Evolutionary conservation across 2,329 filamentous ascomycete genomes (phyloP).

Genomic region (Lachnellula cervina): DNA sequence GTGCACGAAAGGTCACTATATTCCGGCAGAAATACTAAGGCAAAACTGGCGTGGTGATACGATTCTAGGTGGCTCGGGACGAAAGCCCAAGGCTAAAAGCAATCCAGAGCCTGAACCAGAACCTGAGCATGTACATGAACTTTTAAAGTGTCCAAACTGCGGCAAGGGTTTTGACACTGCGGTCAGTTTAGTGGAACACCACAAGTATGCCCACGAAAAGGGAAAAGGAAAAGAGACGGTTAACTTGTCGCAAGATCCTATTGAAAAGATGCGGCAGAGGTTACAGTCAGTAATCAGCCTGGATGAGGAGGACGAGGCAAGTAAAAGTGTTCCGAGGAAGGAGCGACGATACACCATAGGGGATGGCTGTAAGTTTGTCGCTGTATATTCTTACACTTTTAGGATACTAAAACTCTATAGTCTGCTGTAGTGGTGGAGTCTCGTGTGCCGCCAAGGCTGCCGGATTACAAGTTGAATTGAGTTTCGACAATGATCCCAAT

Average conservation of each 20-base stretch:
- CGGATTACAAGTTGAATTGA: neutral
- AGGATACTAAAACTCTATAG: neutral
- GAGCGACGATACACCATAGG: neutral
- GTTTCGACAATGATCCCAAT: neutral
- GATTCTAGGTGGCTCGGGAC: neutral
- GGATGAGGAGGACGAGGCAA: neutral
- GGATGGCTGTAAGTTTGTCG: neutral
- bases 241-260: too few species aligned
- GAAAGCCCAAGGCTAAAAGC: neutral
- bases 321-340: too few species aligned
- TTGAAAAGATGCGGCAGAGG: neutral
- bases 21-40: neutral
- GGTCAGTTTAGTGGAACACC: too few species aligned
- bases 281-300: neutral
- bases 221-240: too few species aligned
- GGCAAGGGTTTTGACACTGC: too few species aligned
- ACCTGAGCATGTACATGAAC: too few species aligned
- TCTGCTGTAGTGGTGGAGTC: neutral
- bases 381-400: neutral
- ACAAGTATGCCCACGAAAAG: too few species aligned
- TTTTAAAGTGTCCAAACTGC: too few species aligned
- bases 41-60: neutral
- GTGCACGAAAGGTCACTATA: slow-evolving; percentile 3
- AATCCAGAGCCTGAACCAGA: neutral
- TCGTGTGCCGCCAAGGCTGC: neutral